These are phyloP conservation scores for Penicillium tannophilum DNA, from an alignment of 495 filamentous ascomycete genomes.

Conservation along the genomic window DNA sequence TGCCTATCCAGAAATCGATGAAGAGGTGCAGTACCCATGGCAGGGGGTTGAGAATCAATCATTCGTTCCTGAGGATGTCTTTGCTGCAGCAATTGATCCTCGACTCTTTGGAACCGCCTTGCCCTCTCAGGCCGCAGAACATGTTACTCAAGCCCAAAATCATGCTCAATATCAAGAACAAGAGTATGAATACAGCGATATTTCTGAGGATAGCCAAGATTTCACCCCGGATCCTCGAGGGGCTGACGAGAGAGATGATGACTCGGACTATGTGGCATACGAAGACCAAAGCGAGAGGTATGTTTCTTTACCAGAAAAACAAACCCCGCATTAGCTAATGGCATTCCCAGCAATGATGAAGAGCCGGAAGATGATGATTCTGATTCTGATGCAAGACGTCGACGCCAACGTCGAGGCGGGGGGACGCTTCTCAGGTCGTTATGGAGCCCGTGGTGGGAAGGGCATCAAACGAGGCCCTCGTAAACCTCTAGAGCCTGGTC, in stretches of 20 bases:
- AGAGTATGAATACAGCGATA: conserved; percentile 13
- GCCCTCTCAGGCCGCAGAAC: conserved; percentile 19
- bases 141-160: conserved; percentile 14
- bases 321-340: background rate
- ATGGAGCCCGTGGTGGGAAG: conserved; percentile 49
- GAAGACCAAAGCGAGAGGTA: conserved; percentile 41
- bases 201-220: conserved; percentile 11
- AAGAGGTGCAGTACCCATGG: conserved; percentile 41
- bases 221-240: conserved; percentile 1
- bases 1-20: conserved; percentile 43
- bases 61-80: conserved; percentile 17
- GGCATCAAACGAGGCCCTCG: conserved; percentile 64
- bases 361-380: conserved; percentile 39
- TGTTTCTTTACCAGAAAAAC: background rate
- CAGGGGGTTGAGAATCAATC: conserved; percentile 23
- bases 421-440: conserved; percentile 46
- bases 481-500: conserved; percentile 70
- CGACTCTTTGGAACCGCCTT: conserved; percentile 38
- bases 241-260: conserved; percentile 26
- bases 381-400: conserved; percentile 26
- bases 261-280: conserved; percentile 25
- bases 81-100: conserved; percentile 42
- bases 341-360: conserved; percentile 14
- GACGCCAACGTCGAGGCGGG: conserved; percentile 38
- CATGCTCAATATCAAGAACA: conserved; percentile 11